Conservation (phyloP, 2,329 filamentous ascomycete species). For the Bipolaris bicolor region DNA sequence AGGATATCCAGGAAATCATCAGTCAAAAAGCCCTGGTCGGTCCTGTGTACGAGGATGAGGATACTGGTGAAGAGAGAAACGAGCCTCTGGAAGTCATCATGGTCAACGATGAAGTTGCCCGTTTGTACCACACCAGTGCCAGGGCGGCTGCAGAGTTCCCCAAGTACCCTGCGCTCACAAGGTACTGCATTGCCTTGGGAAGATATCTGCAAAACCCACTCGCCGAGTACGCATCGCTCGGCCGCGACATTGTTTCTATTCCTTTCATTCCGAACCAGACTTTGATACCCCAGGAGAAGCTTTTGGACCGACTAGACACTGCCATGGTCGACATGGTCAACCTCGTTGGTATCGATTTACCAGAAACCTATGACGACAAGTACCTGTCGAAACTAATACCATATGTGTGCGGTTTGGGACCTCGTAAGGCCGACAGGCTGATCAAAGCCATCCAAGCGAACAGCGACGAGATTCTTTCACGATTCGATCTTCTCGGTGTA, state of each 20-base stretch:
- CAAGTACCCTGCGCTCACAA: slow-evolving; percentile 74
- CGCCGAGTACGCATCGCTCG: slow-evolving; percentile 93
- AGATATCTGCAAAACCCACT: slow-evolving; percentile 94
- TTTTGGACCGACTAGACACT: slow-evolving; percentile 86
- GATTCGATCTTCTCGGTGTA: slow-evolving; percentile 88
- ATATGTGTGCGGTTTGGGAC: slow-evolving; percentile 89
- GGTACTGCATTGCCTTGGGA: slow-evolving; percentile 88
- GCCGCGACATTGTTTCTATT: slow-evolving; percentile 84
- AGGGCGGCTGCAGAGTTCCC: slow-evolving; percentile 82
- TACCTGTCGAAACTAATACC: slow-evolving; percentile 88
- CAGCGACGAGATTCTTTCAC: slow-evolving; percentile 80
- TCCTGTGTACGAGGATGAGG: slow-evolving; percentile 79
- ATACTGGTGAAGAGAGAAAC: slow-evolving; percentile 71
- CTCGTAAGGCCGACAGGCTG: slow-evolving; percentile 83
- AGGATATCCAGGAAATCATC: slow-evolving; percentile 79
- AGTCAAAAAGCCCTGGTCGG: slow-evolving; percentile 77
- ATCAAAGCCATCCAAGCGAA: slow-evolving; percentile 92
- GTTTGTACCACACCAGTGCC: slow-evolving; percentile 89
- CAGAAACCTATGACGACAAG: slow-evolving; percentile 81
- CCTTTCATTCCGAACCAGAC: slow-evolving; percentile 90
- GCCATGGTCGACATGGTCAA: slow-evolving; percentile 99
- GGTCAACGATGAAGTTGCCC: slow-evolving; percentile 96
- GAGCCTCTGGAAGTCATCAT: slow-evolving; percentile 87
- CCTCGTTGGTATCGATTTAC: slow-evolving; percentile 92
- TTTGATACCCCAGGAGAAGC: slow-evolving; percentile 83